Conservation (phyloP, 202 grass and related monocot genomes). For the Bolboschoenoplectus hybrid region DNA sequence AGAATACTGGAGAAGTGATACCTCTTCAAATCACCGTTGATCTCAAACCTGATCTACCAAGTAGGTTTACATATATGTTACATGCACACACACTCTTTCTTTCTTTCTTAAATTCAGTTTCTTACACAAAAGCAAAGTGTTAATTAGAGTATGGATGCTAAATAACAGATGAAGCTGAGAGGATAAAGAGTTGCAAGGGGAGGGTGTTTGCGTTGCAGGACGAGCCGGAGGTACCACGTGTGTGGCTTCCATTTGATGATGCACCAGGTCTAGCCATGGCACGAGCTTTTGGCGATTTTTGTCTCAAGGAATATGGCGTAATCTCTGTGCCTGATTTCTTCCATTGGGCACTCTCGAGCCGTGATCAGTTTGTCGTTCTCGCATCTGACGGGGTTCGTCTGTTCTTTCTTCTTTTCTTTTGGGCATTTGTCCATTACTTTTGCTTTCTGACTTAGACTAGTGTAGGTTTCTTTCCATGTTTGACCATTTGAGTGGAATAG, state of each 20-base stretch:
- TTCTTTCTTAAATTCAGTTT: background rate
- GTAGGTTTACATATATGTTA: slow-evolving; percentile 46
- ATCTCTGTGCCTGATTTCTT: slow-evolving; percentile 98
- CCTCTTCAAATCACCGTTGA: slow-evolving; percentile 91
- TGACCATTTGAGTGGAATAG: slow-evolving; percentile 17
- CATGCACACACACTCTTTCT: background rate
- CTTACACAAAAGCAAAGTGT: background rate
- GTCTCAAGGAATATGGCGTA: slow-evolving; percentile 95
- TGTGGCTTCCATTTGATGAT: slow-evolving; percentile 95
- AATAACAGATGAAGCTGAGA: slow-evolving; percentile 75
- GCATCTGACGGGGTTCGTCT: slow-evolving; percentile 94
- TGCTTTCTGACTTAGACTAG: background rate
- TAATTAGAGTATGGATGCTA: slow-evolving; percentile 17
- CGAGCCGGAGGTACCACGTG: slow-evolving; percentile 93
- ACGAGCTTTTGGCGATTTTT: slow-evolving; percentile 93
- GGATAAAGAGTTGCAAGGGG: slow-evolving; percentile 95
- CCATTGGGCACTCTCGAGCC: slow-evolving; percentile 69
- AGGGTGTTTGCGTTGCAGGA: slow-evolving; percentile 96
- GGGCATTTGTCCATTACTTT: background rate
- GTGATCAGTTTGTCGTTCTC: slow-evolving; percentile 88
- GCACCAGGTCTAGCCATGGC: slow-evolving; percentile 95
- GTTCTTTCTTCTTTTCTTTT: background rate
- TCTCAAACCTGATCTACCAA: slow-evolving; percentile 96
- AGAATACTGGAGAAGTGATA: slow-evolving; percentile 45
- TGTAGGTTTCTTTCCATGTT: slow-evolving; percentile 9